Evolutionary conservation across 2,329 filamentous ascomycete species (phyloP).

Genomic region (Diaporthe citri): DNA sequence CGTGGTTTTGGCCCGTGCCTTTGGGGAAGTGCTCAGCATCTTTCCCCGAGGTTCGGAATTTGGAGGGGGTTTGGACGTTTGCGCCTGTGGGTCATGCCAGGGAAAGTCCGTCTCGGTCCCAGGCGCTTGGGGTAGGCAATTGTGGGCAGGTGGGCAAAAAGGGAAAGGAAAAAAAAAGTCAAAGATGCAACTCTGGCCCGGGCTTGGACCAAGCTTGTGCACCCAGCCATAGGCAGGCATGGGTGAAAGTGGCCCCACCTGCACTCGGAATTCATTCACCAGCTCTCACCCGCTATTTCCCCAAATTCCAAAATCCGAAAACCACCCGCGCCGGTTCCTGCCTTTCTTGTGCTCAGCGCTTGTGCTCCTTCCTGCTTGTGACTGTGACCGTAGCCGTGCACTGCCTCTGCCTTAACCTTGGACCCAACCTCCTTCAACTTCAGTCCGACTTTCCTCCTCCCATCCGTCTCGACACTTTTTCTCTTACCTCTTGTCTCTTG

Average conservation of each 20-base stretch:
- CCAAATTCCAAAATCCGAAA: slow-evolving; percentile 32
- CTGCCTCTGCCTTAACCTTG: neutral
- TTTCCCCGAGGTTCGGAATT: slow-evolving; percentile 27
- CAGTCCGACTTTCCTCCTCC: neutral
- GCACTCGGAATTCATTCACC: neutral
- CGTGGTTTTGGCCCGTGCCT: slow-evolving; percentile 32
- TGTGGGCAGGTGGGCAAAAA: neutral
- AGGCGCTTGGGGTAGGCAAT: neutral
- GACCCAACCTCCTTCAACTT: neutral
- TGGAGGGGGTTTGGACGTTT: neutral
- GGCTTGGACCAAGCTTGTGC: slow-evolving; percentile 26
- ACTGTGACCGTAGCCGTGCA: neutral
- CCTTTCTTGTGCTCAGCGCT: neutral
- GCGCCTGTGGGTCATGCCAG: neutral
- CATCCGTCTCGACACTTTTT: neutral
- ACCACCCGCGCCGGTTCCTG: slow-evolving; percentile 37
- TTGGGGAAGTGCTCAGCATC: neutral
- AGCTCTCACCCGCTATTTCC: neutral
- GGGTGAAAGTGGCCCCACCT: slow-evolving; percentile 4
- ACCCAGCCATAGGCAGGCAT: neutral
- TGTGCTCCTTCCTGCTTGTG: neutral
- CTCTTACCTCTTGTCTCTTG: neutral
- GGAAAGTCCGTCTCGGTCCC: slow-evolving; percentile 9
- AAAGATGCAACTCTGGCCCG: neutral
- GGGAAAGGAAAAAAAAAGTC: slow-evolving; percentile 18